Base-by-base conservation (phyloP, 2,329 filamentous ascomycete genomes). In the Exophiala viscosa region DNA sequence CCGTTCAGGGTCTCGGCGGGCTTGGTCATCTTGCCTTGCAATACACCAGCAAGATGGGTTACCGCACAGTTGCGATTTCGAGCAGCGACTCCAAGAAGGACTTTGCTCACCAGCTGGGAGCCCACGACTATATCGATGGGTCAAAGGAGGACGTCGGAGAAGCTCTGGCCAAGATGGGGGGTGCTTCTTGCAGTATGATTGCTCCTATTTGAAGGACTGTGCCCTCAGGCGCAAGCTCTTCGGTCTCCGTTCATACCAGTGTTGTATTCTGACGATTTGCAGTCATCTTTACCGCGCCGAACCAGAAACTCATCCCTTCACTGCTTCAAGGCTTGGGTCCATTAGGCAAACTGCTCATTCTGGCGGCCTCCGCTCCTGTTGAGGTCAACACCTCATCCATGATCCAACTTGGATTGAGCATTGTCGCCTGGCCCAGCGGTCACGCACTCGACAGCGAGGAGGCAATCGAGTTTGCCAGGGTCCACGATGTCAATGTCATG, bases 1-100 rank as follows among this genome's bases (percentile, higher is more conserved):
- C 76, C 0, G 66, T 81, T 13, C 75, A 80, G 59, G 78, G 78
- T 4, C 68, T 81, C 3, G 78, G 78, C 4, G 76, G 76, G 0
- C 67, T 79, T 1, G 77, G 78, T 3, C 78, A 80, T 65, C 63
- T 81, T 5, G 78, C 77, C 0, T 62, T 81, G 34, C 77, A 81
- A 57, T 81, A 77, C 55, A 71, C 76, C 0, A 68, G 71, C 14
- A 75, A 74, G 48, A 75, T 80, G 70, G 78, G 78, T 8, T 80
- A 72, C 64, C 69, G 73, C 11, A 77, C 76, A 5, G 75, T 80
- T 7, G 78, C 76, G 1, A 65, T 81, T 13, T 79, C 76, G 0
- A 69, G 74, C 1, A 76, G 73, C 45, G 65, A 65, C 1, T 64
- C 66, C 17, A 84, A 84, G 70, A 76, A 77, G 60, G 68, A 75